Base-by-base conservation (phyloP, 2,329 filamentous ascomycete species). In the Torrubiella hemipterigena region DNA sequence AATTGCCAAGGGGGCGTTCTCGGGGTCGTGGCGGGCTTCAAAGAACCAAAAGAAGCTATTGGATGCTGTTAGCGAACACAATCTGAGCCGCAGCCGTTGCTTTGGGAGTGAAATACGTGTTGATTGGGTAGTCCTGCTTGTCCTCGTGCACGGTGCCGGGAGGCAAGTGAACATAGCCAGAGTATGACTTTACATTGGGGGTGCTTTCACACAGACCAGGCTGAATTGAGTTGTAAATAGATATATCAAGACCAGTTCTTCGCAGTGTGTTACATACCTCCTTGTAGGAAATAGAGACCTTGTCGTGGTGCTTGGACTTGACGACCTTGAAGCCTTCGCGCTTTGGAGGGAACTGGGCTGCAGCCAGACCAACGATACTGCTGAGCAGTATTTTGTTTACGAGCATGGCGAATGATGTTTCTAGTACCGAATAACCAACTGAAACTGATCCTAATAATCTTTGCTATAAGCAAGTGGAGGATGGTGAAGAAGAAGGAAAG, bases 211-310 rank as follows among this genome's bases (percentile, higher is more conserved):
- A 77, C 69, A 49, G 61, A 50, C 55, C 76, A 68, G 34, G 70
- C 75, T 65, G 22, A 15, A 7, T 31, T 7, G 39, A 42, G 2
- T 33, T 56, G 36, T 64, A 64, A 32, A 58, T 61, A 2, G 48
- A 55, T 10, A 56, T 18, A 2, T 62, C 62, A 14, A 67, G 36
- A 12, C 45, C 46, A 8, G 69, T 41, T 24, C 65, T 59, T 0
- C 30, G 21, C 0, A 62, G 49, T 2, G 47, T 38, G 2, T 69
- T 61, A 17, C 56, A 47, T 6, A 63, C 57, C 37, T 62, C 55
- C 41, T 76, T 77, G 56, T 73, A 81, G 25, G 67, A 65, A 39
- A 80, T 69, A 24, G 69, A 72, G 42, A 79, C 67, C 39, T 68
- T 65, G 23, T 62, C 56, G 48, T 78, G 60, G 31, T 79, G 55